Evolutionary conservation across 2,329 filamentous ascomycete genomes (phyloP), one percentile per base, ranked within the genome.

Genomic region (Cordyceps fumosorosea): DNA sequence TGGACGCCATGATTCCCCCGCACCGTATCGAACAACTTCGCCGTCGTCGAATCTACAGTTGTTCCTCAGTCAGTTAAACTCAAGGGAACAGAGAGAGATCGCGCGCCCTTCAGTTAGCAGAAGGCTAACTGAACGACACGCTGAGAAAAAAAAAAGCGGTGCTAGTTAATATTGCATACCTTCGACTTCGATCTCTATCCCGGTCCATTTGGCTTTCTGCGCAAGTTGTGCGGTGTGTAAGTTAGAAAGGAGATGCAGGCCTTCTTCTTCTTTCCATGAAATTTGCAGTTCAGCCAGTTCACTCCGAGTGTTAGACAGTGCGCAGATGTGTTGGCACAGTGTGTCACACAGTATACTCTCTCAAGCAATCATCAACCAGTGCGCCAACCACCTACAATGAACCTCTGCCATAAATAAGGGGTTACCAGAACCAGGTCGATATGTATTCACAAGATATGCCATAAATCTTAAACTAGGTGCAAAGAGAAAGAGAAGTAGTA

Each of bases 1-100:
- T 12, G 83, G 83, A 63, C 83, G 76, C 77, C 84, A 86, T 44
- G 82, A 85, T 72, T 86, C 83, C 63, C 83, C 83, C 14, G 84
- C 84, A 57, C 83, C 83, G 70, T 85, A 86, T 68, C 83, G 78
- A 65, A 84, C 81, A 60, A 86, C 84, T 73, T 86, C 83, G 51
- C 83, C 83, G 66, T 86, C 83, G 65, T 86, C 83, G 67, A 83
- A 86, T 70, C 83, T 85, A 20, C 16, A 4, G 20, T 24, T 20
- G 10, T 40, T 40, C 3, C 18, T 50, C 22, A 10, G 44, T 58
- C 29, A 58, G 56, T 40, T 12, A 40, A 58, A 45, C 16, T 40
- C 45, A 50, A 2, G 8, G 32, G 20, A 12, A 22, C 14, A 20
- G n/a, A 12, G n/a, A 12, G 3, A 18, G 14, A 24, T 29, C 18